Percentiles rank a stretch among this genome's conserved stretches.
These are phyloP conservation scores for Sclerotiophoma versabilis DNA, from an alignment of 2,329 filamentous ascomycete species.

Conservation along the genomic window DNA sequence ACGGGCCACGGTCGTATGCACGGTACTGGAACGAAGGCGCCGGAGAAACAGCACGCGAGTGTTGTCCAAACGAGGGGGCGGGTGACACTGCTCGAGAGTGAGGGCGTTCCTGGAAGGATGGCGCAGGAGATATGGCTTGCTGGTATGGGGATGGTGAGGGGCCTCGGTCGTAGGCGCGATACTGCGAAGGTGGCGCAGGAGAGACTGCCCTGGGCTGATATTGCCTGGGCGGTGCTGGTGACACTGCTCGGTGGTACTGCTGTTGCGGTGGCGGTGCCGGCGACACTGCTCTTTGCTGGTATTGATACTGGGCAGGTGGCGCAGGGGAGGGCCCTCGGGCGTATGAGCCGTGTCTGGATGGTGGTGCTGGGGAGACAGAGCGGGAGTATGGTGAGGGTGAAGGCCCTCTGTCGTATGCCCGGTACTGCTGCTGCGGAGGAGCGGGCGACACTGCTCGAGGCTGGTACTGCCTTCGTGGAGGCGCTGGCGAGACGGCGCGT, in stretches of 20 bases:
- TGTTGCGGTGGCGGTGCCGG: conserved; percentile 36
- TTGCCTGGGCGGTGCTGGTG: conserved; percentile 34
- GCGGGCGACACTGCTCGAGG: conserved; percentile 33
- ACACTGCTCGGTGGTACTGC: conserved; percentile 28
- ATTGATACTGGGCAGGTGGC: conserved; percentile 30
- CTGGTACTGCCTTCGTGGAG: conserved; percentile 30
- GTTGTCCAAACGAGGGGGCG: conserved; percentile 38
- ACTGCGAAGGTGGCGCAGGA: conserved; percentile 38
- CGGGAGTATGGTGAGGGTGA: conserved; percentile 12
- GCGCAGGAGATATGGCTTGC: conserved; percentile 42
- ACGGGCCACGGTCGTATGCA: conserved; percentile 50
- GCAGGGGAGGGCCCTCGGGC: conserved; percentile 30
- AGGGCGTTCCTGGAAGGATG: conserved; percentile 32
- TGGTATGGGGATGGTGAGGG: conserved; percentile 39
- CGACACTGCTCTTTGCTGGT: conserved; percentile 35
- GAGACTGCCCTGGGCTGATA: conserved; percentile 35
- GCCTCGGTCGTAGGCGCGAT: conserved; percentile 32
- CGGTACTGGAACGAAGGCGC: conserved; percentile 47
- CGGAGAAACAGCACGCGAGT: conserved; percentile 40
- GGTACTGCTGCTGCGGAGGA: conserved; percentile 33
- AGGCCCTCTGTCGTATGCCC: conserved; percentile 32
- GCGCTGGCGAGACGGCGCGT: conserved; percentile 33
- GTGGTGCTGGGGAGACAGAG: conserved; percentile 32
- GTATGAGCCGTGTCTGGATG: conserved; percentile 20
- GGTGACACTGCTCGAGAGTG: conserved; percentile 40